A percentile compares a stretch with the other conserved stretches of the same genome.
These are phyloP conservation scores for Calendula officinalis DNA, from an alignment of 129 eudicot species.

Conservation along the genomic window DNA sequence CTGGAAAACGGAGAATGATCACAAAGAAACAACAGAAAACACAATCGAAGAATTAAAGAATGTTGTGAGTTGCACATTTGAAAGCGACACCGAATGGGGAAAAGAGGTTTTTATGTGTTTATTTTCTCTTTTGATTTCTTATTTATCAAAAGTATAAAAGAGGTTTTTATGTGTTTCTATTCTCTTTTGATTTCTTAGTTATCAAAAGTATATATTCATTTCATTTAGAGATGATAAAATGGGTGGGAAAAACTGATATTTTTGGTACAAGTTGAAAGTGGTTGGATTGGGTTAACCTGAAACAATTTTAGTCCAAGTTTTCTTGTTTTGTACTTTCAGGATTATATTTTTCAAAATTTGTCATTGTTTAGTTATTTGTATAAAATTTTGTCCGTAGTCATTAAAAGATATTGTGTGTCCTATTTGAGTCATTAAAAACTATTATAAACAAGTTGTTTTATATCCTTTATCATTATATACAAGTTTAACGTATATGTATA, in stretches of 20 bases:
- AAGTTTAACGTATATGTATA: no score
- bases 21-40: constrained; percentile 16
- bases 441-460: no score
- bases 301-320: not conserved
- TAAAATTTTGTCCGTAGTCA: not conserved
- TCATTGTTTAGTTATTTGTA: no score
- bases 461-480: no score
- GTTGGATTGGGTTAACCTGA: not conserved
- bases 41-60: constrained; percentile 28
- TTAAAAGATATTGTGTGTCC: not conserved
- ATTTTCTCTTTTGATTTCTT: not conserved
- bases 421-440: not conserved
- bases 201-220: not conserved
- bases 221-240: no score
- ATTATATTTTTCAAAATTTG: no score
- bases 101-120: constrained; percentile 46
- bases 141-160: no score
- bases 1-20: constrained; percentile 34
- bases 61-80: constrained; percentile 62
- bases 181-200: not conserved
- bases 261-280: not conserved
- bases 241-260: not conserved
- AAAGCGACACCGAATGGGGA: constrained; percentile 75
- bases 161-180: constrained; percentile 37
- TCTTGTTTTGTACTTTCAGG: no score